These are phyloP conservation scores for Amanita fuliginea DNA, from an alignment of 768 basidiomycete genomes.

Conservation along the genomic window DNA sequence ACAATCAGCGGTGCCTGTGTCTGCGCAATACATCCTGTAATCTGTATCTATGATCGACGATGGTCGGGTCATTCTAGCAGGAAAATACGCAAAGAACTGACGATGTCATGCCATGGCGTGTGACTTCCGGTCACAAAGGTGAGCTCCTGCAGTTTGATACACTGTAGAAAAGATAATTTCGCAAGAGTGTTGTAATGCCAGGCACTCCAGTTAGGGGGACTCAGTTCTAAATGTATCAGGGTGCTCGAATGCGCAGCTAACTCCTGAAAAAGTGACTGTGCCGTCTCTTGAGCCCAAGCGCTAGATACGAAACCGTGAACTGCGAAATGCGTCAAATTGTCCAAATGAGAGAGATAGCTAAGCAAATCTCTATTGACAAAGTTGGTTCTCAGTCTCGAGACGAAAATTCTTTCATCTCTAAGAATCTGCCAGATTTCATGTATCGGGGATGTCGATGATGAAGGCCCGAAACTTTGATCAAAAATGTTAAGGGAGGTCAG, in stretches of 20 bases:
- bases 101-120: neutral
- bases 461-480: neutral
- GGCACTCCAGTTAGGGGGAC: neutral
- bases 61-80: too few relatives aligned
- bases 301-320: neutral
- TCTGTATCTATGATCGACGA: neutral
- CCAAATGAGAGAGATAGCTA: neutral
- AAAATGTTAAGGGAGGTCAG: neutral
- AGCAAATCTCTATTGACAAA: neutral
- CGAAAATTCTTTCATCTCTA: neutral
- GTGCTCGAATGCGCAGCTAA: neutral
- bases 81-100: neutral
- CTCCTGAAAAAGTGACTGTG: neutral
- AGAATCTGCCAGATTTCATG: neutral
- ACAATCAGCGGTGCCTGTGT: neutral
- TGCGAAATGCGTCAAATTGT: neutral
- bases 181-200: neutral
- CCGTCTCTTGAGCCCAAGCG: neutral
- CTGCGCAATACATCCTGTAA: neutral
- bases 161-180: neutral
- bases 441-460: neutral
- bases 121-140: neutral
- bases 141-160: neutral
- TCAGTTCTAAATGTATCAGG: neutral
- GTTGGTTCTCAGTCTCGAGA: neutral